A percentile compares a stretch with the other conserved stretches of the same genome.
Conservation (phyloP, 2,329 filamentous ascomycete species). For the Zasmidium cellare region DNA sequence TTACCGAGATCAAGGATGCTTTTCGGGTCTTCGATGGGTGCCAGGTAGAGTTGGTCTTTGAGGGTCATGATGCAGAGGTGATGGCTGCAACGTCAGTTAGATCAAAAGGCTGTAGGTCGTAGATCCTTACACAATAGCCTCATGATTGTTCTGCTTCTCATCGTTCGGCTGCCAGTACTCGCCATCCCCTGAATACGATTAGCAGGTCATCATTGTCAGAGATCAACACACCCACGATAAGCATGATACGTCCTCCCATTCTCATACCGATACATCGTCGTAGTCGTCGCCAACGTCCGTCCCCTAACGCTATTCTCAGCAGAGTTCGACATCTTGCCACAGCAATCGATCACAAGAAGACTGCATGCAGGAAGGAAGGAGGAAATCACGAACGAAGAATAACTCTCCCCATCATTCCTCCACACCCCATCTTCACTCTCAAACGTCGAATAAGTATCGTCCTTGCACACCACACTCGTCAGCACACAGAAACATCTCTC, state of each 20-base stretch:
- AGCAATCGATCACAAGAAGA: background rate
- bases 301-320: conserved; percentile 27
- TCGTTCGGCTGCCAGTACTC: conserved; percentile 42
- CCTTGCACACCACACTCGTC: conserved; percentile 12
- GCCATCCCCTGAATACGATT: conserved; percentile 27
- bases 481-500: background rate
- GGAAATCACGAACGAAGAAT: conserved; percentile 20
- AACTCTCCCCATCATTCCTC: conserved; percentile 16
- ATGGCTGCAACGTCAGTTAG: conserved; percentile 36
- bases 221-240: conserved; percentile 27
- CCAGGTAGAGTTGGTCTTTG: conserved; percentile 31
- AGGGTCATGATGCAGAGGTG: conserved; percentile 41
- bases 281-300: conserved; percentile 39
- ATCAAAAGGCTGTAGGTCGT: background rate
- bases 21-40: conserved; percentile 28
- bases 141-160: conserved; percentile 30
- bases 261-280: conserved; percentile 40
- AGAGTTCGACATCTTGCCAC: conserved; percentile 2
- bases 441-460: conserved; percentile 21
- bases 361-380: background rate
- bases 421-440: conserved; percentile 8
- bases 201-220: background rate
- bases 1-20: conserved; percentile 46
- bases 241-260: conserved; percentile 39
- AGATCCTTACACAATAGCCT: conserved; percentile 28